These are phyloP conservation scores for Saccharomyces hybrid DNA, from an alignment of 1,139 yeast species.

Conservation along the genomic window DNA sequence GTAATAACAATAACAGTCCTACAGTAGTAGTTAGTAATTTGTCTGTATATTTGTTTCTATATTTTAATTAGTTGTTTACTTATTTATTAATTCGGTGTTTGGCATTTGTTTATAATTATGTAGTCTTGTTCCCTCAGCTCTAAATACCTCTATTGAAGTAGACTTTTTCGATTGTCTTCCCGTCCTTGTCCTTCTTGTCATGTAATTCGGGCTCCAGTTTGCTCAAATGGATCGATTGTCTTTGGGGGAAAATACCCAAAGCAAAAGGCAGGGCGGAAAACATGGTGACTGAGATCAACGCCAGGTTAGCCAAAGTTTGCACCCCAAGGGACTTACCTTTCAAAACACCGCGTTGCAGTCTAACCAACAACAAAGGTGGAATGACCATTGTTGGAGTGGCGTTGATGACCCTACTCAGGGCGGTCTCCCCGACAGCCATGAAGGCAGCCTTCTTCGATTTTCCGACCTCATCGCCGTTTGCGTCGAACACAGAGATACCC, in stretches of 20 bases:
- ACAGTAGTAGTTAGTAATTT: too few relatives aligned
- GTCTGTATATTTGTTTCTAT: too few relatives aligned
- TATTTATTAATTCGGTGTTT: neutral
- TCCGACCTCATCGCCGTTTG: slow-evolving; percentile 65
- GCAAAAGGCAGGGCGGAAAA: slow-evolving; percentile 90
- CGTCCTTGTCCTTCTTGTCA: slow-evolving; percentile 53
- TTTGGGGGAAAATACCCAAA: slow-evolving; percentile 89
- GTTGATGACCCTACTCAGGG: slow-evolving; percentile 85
- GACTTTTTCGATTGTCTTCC: slow-evolving; percentile 51
- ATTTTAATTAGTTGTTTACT: neutral
- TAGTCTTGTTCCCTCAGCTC: neutral
- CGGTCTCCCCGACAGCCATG: slow-evolving; percentile 94
- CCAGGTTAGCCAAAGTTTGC: slow-evolving; percentile 68
- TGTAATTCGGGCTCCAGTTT: slow-evolving; percentile 60
- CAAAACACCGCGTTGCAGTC: slow-evolving; percentile 61
- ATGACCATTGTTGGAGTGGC: slow-evolving; percentile 96
- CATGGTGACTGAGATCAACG: slow-evolving; percentile 76
- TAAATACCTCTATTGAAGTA: slow-evolving; percentile 91
- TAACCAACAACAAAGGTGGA: slow-evolving; percentile 78
- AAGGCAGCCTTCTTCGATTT: slow-evolving; percentile 78
- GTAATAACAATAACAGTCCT: too few relatives aligned
- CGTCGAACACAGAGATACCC: slow-evolving; percentile 69
- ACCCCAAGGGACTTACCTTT: slow-evolving; percentile 58
- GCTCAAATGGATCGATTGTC: slow-evolving; percentile 50
- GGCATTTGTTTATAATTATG: neutral